phyloP scores from a whole-genome alignment of 2,329 filamentous ascomycete species.

The Aspergillus sp. region DNA sequence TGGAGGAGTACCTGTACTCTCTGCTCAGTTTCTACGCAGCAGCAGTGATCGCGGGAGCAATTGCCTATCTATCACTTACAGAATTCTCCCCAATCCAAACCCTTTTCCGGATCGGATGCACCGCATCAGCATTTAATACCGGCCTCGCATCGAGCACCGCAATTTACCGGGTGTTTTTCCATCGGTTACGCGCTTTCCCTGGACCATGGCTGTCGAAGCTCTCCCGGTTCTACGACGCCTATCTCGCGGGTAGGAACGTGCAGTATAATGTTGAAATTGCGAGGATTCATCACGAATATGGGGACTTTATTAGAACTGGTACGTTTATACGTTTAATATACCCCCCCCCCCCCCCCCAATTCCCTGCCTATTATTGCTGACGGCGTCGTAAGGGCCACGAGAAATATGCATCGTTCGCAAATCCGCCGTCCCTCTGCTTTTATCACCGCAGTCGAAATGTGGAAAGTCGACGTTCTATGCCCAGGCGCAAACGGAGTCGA shows the following conservation, averaged over 20 bases:
- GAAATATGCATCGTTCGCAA: background rate
- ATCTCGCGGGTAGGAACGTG: constrained; percentile 14
- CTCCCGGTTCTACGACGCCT: constrained; percentile 21
- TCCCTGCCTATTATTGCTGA: background rate
- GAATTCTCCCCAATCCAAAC: background rate
- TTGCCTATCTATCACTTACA: background rate
- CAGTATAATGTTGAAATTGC: constrained; percentile 16
- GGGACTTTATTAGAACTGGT: constrained; percentile 31
- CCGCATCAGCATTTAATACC: background rate
- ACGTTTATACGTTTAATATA: background rate
- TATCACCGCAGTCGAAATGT: background rate
- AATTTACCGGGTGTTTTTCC: constrained; percentile 27
- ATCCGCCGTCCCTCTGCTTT: background rate
- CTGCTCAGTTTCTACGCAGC: background rate
- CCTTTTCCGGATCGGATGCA: background rate
- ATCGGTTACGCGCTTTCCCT: constrained; percentile 25
- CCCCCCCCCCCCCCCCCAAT: too few relatives aligned
- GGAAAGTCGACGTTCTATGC: background rate
- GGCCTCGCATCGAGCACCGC: constrained; percentile 20
- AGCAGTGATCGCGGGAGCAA: background rate
- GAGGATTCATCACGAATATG: constrained; percentile 25
- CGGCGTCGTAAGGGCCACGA: background rate
- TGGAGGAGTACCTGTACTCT: constrained; percentile 8
- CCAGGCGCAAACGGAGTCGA: background rate
- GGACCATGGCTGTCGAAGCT: constrained; percentile 24